Conservation (phyloP, 2,329 filamentous ascomycete genomes). For the Massarina eburnea region DNA sequence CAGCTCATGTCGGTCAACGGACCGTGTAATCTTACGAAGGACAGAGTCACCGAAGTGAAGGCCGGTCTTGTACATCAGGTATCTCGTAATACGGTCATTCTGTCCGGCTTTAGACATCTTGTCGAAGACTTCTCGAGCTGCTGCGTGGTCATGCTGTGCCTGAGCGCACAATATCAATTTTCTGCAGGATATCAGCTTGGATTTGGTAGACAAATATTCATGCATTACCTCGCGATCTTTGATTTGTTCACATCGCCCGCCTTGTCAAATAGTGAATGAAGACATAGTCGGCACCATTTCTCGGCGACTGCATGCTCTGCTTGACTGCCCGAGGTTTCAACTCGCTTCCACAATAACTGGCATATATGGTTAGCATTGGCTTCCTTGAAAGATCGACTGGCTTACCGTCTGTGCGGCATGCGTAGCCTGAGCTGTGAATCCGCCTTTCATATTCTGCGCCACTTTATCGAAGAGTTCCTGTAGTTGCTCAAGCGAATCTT, state of each 20-base stretch:
- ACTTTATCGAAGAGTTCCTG: constrained; percentile 51
- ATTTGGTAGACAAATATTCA: not conserved
- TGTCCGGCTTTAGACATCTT: constrained; percentile 61
- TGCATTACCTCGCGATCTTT: constrained; percentile 64
- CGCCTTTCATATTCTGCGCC: constrained; percentile 46
- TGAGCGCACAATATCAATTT: constrained; percentile 74
- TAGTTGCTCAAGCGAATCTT: constrained; percentile 43
- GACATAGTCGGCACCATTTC: constrained; percentile 70
- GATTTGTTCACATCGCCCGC: constrained; percentile 66
- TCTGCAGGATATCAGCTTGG: constrained; percentile 47
- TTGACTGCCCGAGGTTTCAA: constrained; percentile 61
- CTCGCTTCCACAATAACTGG: constrained; percentile 78
- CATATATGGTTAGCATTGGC: constrained; percentile 4
- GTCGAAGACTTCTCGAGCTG: constrained; percentile 58
- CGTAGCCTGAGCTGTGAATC: constrained; percentile 62
- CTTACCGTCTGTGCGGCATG: constrained; percentile 68
- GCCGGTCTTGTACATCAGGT: constrained; percentile 74
- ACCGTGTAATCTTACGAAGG: constrained; percentile 43
- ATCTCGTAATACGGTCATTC: constrained; percentile 67
- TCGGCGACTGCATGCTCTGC: constrained; percentile 59
- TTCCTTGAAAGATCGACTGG: constrained; percentile 1
- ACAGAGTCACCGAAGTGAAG: constrained; percentile 61
- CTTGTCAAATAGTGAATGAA: constrained; percentile 67
- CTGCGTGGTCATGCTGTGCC: constrained; percentile 56
- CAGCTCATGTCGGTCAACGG: constrained; percentile 3